Conservation (phyloP, 495 filamentous ascomycete species). For the Oleoguttula mirabilis region DNA sequence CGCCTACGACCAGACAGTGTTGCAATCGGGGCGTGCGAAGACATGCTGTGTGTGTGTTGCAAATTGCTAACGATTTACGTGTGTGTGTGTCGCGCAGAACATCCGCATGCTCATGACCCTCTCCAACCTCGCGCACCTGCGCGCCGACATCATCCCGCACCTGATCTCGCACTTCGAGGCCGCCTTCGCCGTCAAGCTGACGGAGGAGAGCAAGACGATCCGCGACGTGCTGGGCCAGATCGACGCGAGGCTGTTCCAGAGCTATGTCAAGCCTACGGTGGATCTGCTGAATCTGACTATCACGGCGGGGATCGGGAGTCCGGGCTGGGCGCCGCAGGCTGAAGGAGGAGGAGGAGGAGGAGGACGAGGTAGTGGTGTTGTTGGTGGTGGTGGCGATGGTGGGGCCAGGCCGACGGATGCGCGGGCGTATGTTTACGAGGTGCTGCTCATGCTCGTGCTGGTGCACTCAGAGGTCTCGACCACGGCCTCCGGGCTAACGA, state of each 20-base stretch:
- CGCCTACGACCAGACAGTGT: too few relatives aligned
- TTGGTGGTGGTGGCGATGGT: too few relatives aligned
- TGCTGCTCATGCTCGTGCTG: constrained; percentile 68
- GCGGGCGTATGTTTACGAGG: constrained; percentile 75
- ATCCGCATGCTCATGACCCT: constrained; percentile 87
- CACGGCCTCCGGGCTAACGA: constrained; percentile 52
- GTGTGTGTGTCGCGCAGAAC: constrained; percentile 52
- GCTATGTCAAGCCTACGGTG: constrained; percentile 69
- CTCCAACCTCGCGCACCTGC: constrained; percentile 71
- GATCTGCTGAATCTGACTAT: constrained; percentile 51
- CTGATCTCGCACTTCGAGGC: constrained; percentile 80
- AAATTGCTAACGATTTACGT: too few relatives aligned
- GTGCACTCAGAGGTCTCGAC: constrained; percentile 87
- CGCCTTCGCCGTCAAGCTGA: constrained; percentile 77
- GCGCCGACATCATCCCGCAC: constrained; percentile 63
- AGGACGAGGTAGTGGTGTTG: too few relatives aligned
- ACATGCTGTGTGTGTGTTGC: too few relatives aligned
- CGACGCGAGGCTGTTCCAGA: constrained; percentile 75
- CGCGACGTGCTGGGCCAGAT: constrained; percentile 82
- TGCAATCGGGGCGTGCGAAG: too few relatives aligned
- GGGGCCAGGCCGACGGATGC: constrained; percentile 57
- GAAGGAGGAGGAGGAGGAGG: too few relatives aligned
- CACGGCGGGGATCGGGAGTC: constrained; percentile 51
- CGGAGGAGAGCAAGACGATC: constrained; percentile 80
- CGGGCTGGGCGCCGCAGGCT: constrained; percentile 53